phyloP scores from a whole-genome alignment of 805 yeast genomes.

The Ogataea glucozyma region DNA sequence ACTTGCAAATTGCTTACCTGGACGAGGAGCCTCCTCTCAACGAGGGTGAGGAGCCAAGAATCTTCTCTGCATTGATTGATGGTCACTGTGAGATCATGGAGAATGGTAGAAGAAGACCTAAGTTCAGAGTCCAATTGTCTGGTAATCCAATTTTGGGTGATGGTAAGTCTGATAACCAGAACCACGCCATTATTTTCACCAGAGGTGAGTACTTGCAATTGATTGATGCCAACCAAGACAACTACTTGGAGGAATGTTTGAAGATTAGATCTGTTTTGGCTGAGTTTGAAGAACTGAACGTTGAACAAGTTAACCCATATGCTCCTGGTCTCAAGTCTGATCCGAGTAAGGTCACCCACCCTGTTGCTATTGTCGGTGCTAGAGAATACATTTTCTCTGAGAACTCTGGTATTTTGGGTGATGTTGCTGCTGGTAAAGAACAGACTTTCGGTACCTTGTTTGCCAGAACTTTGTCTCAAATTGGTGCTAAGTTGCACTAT shows the following conservation, averaged over 20 bases:
- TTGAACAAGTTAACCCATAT: slow-evolving; percentile 79
- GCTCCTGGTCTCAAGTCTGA: slow-evolving; percentile 65
- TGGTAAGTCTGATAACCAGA: slow-evolving; percentile 87
- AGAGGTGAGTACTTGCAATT: slow-evolving; percentile 85
- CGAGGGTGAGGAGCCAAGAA: slow-evolving; percentile 70
- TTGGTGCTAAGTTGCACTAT: slow-evolving; percentile 84
- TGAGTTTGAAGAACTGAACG: slow-evolving; percentile 76
- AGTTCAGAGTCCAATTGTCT: slow-evolving; percentile 73
- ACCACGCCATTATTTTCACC: slow-evolving; percentile 74
- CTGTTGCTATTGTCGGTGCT: slow-evolving; percentile 86
- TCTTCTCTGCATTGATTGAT: slow-evolving; percentile 76
- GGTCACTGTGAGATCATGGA: slow-evolving; percentile 75
- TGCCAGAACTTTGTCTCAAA: slow-evolving; percentile 79
- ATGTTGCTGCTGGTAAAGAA: slow-evolving; percentile 89
- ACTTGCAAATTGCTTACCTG: slow-evolving; percentile 85
- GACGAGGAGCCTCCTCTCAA: slow-evolving; percentile 86
- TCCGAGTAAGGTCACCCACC: slow-evolving; percentile 53
- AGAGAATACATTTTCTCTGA: slow-evolving; percentile 87
- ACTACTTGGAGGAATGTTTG: slow-evolving; percentile 81
- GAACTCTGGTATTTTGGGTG: slow-evolving; percentile 83
- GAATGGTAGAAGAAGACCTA: slow-evolving; percentile 74
- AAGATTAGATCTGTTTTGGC: slow-evolving; percentile 80
- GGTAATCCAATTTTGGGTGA: slow-evolving; percentile 88
- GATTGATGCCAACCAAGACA: slow-evolving; percentile 86
- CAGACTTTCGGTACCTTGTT: slow-evolving; percentile 86